Evolutionary conservation across 2,329 filamentous ascomycete species (phyloP).

Genomic region (Botrytis fragariae): DNA sequence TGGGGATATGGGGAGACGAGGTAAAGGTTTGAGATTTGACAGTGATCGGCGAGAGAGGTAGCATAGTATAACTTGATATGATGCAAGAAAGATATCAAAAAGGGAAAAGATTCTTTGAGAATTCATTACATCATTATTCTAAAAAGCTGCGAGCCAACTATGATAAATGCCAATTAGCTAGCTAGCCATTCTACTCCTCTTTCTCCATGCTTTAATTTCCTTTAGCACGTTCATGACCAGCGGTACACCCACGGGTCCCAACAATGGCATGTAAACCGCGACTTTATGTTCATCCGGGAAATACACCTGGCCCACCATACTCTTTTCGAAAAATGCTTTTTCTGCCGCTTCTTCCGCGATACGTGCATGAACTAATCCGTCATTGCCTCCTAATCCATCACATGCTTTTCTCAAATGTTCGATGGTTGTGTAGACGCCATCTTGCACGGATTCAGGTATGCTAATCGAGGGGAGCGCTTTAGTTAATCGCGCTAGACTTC

Average conservation of each 20-base stretch:
- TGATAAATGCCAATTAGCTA: not conserved
- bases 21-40: not conserved
- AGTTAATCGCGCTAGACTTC: constrained; percentile 84
- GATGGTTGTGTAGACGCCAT: constrained; percentile 79
- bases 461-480: constrained; percentile 84
- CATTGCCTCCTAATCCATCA: constrained; percentile 60
- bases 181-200: constrained; percentile 28
- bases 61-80: not conserved
- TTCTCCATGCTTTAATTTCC: constrained; percentile 60
- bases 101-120: not conserved
- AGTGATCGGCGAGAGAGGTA: not conserved
- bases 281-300: constrained; percentile 99
- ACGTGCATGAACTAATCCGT: constrained; percentile 75
- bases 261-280: constrained; percentile 86
- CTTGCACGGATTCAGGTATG: constrained; percentile 82
- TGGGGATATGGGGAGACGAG: constrained; percentile 24
- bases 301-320: constrained; percentile 97
- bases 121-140: constrained; percentile 19
- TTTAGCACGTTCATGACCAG: constrained; percentile 80
- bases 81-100: not conserved
- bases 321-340: constrained; percentile 95
- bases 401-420: constrained; percentile 75
- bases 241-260: constrained; percentile 89
- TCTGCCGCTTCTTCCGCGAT: constrained; percentile 88
- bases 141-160: not conserved